Evolutionary conservation across 1,139 yeast genomes (phyloP).

Genomic region (Blastobotrys petasosporus): DNA sequence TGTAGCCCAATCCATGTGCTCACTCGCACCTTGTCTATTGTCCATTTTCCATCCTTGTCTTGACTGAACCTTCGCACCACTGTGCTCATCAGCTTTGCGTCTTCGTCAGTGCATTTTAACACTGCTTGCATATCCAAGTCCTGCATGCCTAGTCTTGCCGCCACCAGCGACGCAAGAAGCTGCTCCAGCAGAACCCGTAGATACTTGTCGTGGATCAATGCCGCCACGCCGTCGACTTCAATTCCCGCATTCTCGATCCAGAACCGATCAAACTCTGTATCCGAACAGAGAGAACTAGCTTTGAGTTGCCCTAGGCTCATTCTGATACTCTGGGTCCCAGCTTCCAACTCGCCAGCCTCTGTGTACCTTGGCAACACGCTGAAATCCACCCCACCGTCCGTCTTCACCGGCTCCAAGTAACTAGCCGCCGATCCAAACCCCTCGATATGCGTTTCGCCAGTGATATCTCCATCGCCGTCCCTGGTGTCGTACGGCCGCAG

Average conservation of each 20-base stretch:
- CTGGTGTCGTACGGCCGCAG: slow-evolving; percentile 33
- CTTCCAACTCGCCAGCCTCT: slow-evolving; percentile 30
- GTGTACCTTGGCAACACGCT: slow-evolving; percentile 45
- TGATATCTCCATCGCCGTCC: slow-evolving; percentile 15
- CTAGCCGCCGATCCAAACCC: slow-evolving; percentile 43
- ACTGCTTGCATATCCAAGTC: slow-evolving; percentile 26
- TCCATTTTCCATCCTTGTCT: slow-evolving; percentile 12
- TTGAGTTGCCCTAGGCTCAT: slow-evolving; percentile 39
- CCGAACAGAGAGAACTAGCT: slow-evolving; percentile 51
- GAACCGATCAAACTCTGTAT: slow-evolving; percentile 42
- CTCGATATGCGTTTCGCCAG: slow-evolving; percentile 29
- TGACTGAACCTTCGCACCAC: slow-evolving; percentile 44
- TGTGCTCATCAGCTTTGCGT: slow-evolving; percentile 38
- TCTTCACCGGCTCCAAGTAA: slow-evolving; percentile 34
- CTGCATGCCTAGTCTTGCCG: slow-evolving; percentile 37
- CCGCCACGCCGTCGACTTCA: slow-evolving; percentile 40
- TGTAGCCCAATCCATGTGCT: slow-evolving; percentile 58
- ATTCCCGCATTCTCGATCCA: slow-evolving; percentile 61
- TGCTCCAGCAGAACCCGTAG: slow-evolving; percentile 38
- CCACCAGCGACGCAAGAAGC: slow-evolving; percentile 47
- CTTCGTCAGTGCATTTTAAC: slow-evolving; percentile 27
- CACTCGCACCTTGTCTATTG: slow-evolving; percentile 39
- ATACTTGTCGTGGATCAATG: slow-evolving; percentile 36
- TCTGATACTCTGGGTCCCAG: slow-evolving; percentile 3
- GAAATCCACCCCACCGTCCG: slow-evolving; percentile 35